Percentiles rank a stretch among this genome's conserved stretches.
Conservation (phyloP, 306 rosid genomes). For the Lagenaria siceraria region DNA sequence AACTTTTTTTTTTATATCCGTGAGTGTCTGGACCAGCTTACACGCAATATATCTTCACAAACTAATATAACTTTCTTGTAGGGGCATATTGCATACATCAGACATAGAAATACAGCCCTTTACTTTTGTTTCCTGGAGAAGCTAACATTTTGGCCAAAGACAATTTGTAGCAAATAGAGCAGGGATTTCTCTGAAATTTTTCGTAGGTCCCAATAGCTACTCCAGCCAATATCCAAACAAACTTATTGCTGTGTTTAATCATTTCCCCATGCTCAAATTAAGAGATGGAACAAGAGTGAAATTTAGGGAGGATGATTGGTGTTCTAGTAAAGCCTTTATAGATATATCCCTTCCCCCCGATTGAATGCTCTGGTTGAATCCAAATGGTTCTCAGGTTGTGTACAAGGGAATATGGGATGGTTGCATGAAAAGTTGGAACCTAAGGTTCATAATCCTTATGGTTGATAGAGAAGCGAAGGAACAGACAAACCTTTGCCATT, state of each 20-base stretch:
- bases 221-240: neutral
- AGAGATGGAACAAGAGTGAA: neutral
- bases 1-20: too few relatives aligned
- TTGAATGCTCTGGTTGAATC: neutral
- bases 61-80: neutral
- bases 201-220: neutral
- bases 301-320: neutral
- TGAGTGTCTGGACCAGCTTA: too few relatives aligned
- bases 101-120: neutral
- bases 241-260: neutral
- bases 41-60: neutral
- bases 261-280: neutral
- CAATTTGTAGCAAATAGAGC: neutral
- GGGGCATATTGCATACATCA: neutral
- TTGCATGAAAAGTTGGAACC: neutral
- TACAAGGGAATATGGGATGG: neutral
- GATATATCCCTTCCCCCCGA: neutral
- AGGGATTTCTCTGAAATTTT: neutral
- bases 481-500: neutral
- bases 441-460: neutral
- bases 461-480: neutral
- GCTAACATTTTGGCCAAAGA: neutral
- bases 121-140: neutral
- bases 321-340: neutral
- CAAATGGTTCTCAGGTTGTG: neutral